A percentile compares a stretch with the other conserved stretches of the same genome.
These are phyloP conservation scores for Neoarthrinium moseri DNA, from an alignment of 2,329 filamentous ascomycete genomes.

Conservation along the genomic window DNA sequence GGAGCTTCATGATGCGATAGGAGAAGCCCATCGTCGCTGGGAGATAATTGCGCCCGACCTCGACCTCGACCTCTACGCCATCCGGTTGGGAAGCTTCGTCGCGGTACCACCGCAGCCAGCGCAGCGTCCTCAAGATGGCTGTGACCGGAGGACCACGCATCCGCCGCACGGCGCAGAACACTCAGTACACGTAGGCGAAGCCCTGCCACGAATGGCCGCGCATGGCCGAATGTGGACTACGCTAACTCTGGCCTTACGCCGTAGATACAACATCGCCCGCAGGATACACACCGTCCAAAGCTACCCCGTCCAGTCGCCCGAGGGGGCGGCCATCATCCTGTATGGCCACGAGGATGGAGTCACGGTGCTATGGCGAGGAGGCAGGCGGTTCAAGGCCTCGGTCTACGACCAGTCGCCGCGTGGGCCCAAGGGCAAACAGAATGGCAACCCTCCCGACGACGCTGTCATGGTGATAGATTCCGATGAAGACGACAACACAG, in stretches of 20 bases:
- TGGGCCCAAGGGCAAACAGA: conserved; percentile 42
- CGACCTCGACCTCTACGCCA: not conserved
- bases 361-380: conserved; percentile 62
- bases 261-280: conserved; percentile 57
- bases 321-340: conserved; percentile 62
- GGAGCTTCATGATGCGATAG: too few species aligned
- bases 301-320: conserved; percentile 61
- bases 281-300: conserved; percentile 59
- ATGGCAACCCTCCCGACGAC: conserved; percentile 47
- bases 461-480: conserved; percentile 63
- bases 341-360: conserved; percentile 65
- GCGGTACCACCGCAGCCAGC: not conserved
- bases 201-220: not conserved
- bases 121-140: conserved; percentile 19
- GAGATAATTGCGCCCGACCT: too few species aligned
- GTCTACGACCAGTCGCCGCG: conserved; percentile 29
- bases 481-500: conserved; percentile 58
- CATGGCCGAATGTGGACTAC: conserved; percentile 1
- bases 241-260: conserved; percentile 2
- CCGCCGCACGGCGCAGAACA: conserved; percentile 34
- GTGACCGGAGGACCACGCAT: conserved; percentile 27
- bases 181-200: conserved; percentile 31
- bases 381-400: conserved; percentile 53
- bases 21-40: too few species aligned
- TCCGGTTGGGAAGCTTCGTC: not conserved